These are phyloP conservation scores for Suillus clintonianus DNA, from an alignment of 768 basidiomycete genomes.

Conservation along the genomic window DNA sequence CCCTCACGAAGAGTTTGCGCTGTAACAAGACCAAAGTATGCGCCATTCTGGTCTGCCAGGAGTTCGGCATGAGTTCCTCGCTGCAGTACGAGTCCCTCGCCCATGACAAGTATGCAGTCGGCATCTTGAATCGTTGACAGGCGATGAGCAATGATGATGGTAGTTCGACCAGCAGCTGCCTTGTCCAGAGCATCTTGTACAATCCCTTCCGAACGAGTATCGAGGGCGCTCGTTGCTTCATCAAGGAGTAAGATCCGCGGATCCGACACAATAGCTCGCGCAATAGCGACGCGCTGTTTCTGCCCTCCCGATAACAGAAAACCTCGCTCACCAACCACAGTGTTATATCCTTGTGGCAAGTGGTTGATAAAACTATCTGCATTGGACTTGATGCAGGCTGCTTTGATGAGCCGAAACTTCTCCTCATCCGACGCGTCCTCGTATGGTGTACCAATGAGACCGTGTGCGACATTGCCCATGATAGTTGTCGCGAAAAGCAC, in stretches of 20 bases:
- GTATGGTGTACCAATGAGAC: conserved; percentile 45
- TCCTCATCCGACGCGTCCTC: conserved; percentile 43
- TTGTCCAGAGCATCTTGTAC: conserved; percentile 57
- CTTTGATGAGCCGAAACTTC: conserved; percentile 46
- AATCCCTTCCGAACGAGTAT: conserved; percentile 51
- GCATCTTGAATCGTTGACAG: conserved; percentile 48
- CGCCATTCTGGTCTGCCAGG: conserved; percentile 35
- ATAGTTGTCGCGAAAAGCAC: conserved; percentile 50
- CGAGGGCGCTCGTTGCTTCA: conserved; percentile 51
- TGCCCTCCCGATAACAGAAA: conserved; percentile 52
- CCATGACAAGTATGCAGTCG: conserved; percentile 45
- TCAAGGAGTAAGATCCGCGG: conserved; percentile 50
- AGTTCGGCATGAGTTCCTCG: conserved; percentile 44
- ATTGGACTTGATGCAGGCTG: conserved; percentile 52
- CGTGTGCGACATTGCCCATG: conserved; percentile 45
- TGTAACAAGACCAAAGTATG: conserved; percentile 43
- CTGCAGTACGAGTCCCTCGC: conserved; percentile 45
- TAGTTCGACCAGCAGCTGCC: conserved; percentile 42
- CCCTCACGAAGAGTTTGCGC: conserved; percentile 42
- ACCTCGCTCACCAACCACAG: conserved; percentile 52
- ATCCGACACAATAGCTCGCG: conserved; percentile 51
- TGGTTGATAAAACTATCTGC: conserved; percentile 51
- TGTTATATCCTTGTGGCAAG: conserved; percentile 52
- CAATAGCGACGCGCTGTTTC: conserved; percentile 56
- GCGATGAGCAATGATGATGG: conserved; percentile 34